Evolutionary conservation across 73 alveolate genomes (phyloP).

Genomic region (Breviolum minutum): DNA sequence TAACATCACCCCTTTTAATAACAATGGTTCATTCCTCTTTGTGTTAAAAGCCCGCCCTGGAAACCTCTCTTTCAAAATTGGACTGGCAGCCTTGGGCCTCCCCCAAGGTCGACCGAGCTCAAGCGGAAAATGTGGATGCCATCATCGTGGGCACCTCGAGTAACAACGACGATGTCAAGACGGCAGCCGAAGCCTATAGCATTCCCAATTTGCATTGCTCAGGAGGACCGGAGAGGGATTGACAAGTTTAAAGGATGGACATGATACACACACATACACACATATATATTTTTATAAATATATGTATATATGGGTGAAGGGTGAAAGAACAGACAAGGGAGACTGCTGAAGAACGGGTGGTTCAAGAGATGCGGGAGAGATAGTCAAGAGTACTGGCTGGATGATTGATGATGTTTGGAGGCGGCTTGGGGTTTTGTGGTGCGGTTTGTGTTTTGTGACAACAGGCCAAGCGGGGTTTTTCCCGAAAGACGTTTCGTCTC

Average conservation of each 20-base stretch:
- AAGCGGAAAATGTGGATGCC: conserved; percentile 54
- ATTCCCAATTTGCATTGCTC: conserved; percentile 85
- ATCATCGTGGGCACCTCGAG: conserved; percentile 90
- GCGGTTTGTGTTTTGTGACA: too few relatives aligned
- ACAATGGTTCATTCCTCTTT: background rate
- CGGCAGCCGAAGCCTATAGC: conserved; percentile 50
- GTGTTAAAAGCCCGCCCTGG: background rate
- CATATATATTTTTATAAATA: background rate
- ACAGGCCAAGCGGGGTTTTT: too few relatives aligned
- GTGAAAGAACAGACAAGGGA: too few relatives aligned
- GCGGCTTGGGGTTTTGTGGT: too few relatives aligned
- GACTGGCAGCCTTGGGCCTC: too few relatives aligned
- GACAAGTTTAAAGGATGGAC: too few relatives aligned
- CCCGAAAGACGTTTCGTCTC: too few relatives aligned
- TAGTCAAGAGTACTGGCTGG: background rate
- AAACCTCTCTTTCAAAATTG: too few relatives aligned
- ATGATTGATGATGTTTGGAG: background rate
- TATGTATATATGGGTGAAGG: background rate
- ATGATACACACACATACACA: background rate
- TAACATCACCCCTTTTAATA: too few relatives aligned
- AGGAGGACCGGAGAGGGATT: conserved; percentile 5
- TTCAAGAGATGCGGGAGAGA: too few relatives aligned
- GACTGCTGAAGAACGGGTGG: too few relatives aligned
- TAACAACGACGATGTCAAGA: conserved; percentile 60
- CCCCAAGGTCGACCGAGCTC: conserved; percentile 27